Evolutionary conservation across 192 early-diverging fungal species (phyloP).

Genomic region (Pilobolus umbonatus): DNA sequence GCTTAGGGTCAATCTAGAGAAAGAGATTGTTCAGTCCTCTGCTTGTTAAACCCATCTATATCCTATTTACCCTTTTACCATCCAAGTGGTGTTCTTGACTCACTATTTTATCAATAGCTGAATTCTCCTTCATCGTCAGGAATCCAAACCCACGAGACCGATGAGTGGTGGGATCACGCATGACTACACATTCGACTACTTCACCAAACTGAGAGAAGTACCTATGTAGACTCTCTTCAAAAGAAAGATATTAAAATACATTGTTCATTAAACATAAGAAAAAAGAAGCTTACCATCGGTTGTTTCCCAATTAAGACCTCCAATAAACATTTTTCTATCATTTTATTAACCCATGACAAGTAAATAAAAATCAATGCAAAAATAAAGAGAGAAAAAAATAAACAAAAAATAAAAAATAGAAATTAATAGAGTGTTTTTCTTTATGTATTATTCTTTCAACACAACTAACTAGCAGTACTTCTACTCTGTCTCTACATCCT

Average conservation of each 20-base stretch:
- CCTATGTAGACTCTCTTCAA: conserved; percentile 61
- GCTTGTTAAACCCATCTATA: too few species aligned
- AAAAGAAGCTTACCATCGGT: conserved; percentile 76
- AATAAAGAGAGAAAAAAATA: conserved; percentile 12
- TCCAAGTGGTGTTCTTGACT: conserved; percentile 68
- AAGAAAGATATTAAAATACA: too few species aligned
- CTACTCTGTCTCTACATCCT: too few species aligned
- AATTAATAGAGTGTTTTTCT: neutral
- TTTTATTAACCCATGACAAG: too few species aligned
- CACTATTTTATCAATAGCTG: conserved; percentile 59
- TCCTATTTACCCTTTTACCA: conserved; percentile 65
- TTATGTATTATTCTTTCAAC: neutral
- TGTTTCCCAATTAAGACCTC: conserved; percentile 79
- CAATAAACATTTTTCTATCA: conserved; percentile 76
- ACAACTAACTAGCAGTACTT: too few species aligned
- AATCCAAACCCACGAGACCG: conserved; percentile 78
- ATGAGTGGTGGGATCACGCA: conserved; percentile 64
- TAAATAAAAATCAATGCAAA: conserved; percentile 14
- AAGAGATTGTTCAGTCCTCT: too few species aligned
- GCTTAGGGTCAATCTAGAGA: conserved; percentile 68
- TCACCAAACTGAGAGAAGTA: conserved; percentile 73
- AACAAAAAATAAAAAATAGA: conserved; percentile 21
- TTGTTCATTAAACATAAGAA: too few species aligned
- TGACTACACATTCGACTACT: conserved; percentile 69
- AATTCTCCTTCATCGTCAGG: conserved; percentile 62